Conservation (phyloP, 805 yeast species). For the Lipomyces anomalus region DNA sequence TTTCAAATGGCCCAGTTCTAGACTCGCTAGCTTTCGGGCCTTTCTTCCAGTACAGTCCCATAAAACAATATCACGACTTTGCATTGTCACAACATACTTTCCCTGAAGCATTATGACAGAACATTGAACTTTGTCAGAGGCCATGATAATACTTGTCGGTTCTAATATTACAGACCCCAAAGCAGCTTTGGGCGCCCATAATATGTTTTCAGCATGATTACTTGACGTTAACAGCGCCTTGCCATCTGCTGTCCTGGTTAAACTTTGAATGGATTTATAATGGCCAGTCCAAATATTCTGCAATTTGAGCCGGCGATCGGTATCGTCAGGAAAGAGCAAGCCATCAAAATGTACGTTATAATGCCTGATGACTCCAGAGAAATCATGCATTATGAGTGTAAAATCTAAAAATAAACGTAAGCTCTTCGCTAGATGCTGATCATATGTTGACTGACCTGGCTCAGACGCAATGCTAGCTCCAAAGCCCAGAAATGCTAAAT, state of each 20-base stretch:
- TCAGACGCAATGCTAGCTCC: conserved; percentile 21
- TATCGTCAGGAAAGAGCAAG: conserved; percentile 16
- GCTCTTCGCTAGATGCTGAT: neutral
- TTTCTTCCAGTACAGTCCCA: conserved; percentile 50
- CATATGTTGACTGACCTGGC: conserved; percentile 7
- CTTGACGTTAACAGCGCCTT: conserved; percentile 53
- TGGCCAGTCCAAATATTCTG: conserved; percentile 76
- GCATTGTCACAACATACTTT: conserved; percentile 40
- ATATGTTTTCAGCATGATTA: conserved; percentile 54
- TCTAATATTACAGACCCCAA: conserved; percentile 20
- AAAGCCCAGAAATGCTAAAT: conserved; percentile 15
- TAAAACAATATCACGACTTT: conserved; percentile 42
- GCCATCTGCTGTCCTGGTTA: conserved; percentile 65
- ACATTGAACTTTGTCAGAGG: conserved; percentile 43
- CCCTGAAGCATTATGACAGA: conserved; percentile 50
- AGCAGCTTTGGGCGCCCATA: conserved; percentile 44
- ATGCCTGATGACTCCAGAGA: conserved; percentile 34
- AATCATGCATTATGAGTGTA: conserved; percentile 30
- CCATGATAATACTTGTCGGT: conserved; percentile 35
- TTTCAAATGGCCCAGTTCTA: conserved; percentile 1
- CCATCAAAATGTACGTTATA: conserved; percentile 27
- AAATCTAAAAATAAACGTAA: conserved; percentile 19
- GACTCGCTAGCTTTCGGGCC: conserved; percentile 7
- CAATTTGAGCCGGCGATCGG: conserved; percentile 26
- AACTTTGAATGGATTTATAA: conserved; percentile 63